Base-by-base conservation (phyloP, 2,329 filamentous ascomycete genomes). In the Fusarium heterosporum region DNA sequence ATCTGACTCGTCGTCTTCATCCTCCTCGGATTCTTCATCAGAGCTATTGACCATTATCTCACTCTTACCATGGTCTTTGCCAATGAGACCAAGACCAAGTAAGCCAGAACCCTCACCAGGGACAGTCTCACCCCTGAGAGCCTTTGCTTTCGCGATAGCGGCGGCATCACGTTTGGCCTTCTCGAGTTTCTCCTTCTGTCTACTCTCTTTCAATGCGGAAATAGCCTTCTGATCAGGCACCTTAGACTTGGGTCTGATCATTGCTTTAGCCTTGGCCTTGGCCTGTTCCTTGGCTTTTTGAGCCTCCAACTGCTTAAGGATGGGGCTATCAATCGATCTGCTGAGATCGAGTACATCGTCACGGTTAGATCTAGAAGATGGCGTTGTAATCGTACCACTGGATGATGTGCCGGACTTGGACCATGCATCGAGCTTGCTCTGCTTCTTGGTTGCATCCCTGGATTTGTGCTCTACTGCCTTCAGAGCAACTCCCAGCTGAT, bases 11-110 rank as follows among this genome's bases (percentile, higher is more conserved):
- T 79, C 83, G 4, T 85, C 83, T 4, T 93, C 86, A 14, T 91
- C 86, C 13, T 92, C 90, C 38, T 87, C 87, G 39, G 92, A 86
- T 45, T 92, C 89, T 62, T 93, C 91, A 63, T 96, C 93, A 4
- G 89, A 90, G 60, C 89, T 91, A 57, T 91, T 89, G 25, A 97
- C 92, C 93, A 98, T 97, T 77, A 98, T 93, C 67, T 95, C 93
- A 73, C 90, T 91, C 66, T 91, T 91, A 4, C 87, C 85, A 73
- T 95, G 91, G 54, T 96, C 93, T 78, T 95, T 96, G 60, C 92
- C 93, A 55, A 87, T 82, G 2, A 93, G 83, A 34, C 91, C 84
- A 48, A 96, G 84, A 26, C 89, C 90, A 64, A 87, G 85, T 11
- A 96, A 80, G 19, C 91, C 93, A 59, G 93, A 96, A 4, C 93